Conservation (phyloP, 306 rosid genomes). For the Leucaena leucocephala region DNA sequence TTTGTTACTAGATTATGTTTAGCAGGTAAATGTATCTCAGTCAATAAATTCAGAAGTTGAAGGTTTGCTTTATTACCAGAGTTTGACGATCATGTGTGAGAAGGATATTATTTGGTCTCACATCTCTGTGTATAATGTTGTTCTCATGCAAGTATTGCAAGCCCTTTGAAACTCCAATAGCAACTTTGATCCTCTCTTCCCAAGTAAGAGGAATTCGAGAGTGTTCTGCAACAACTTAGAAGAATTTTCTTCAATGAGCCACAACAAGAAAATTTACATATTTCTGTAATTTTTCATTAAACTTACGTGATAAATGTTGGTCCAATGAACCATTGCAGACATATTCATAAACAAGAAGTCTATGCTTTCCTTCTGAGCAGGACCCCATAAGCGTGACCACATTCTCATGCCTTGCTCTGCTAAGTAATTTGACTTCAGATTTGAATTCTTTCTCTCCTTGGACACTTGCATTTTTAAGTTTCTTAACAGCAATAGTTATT, state of each 20-base stretch:
- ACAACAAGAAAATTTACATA: not conserved
- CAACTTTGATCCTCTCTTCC: constrained; percentile 74
- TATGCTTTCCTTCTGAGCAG: constrained; percentile 63
- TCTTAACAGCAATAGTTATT: constrained; percentile 72
- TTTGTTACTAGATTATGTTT: too few species aligned
- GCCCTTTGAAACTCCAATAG: constrained; percentile 50
- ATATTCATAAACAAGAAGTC: constrained; percentile 86
- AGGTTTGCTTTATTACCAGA: constrained; percentile 52
- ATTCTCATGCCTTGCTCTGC: constrained; percentile 86
- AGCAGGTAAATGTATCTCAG: not conserved
- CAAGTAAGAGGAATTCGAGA: constrained; percentile 59
- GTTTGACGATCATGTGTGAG: constrained; percentile 68
- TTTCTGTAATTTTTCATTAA: not conserved
- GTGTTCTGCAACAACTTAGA: constrained; percentile 53
- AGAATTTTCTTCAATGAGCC: not conserved
- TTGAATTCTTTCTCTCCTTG: constrained; percentile 88
- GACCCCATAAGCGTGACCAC: constrained; percentile 79
- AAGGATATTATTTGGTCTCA: constrained; percentile 22
- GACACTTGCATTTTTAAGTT: constrained; percentile 59
- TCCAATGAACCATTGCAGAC: constrained; percentile 87
- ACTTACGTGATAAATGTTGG: constrained; percentile 65
- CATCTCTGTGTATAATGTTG: constrained; percentile 6
- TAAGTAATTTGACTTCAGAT: constrained; percentile 72
- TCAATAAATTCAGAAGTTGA: constrained; percentile 20
- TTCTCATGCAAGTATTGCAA: constrained; percentile 12